phyloP scores from a whole-genome alignment of 768 basidiomycete genomes.

The Filobasidium wieringae region DNA sequence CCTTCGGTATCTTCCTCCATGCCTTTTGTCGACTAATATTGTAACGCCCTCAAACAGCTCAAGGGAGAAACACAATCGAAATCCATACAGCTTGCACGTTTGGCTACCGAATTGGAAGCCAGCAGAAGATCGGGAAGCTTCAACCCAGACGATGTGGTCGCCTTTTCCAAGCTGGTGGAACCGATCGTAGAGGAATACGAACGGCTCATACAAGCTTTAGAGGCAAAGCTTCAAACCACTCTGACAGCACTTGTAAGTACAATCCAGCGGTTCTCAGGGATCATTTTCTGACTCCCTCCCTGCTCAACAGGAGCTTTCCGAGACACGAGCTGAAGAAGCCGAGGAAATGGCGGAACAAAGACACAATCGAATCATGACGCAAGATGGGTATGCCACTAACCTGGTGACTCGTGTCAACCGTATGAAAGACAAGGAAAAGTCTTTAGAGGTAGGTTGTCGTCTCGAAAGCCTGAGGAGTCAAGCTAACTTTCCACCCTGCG shows the following conservation, averaged over 20 bases:
- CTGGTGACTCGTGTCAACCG: slow-evolving; percentile 67
- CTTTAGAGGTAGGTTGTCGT: slow-evolving; percentile 11
- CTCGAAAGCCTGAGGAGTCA: neutral
- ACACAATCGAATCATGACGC: slow-evolving; percentile 42
- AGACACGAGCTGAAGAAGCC: slow-evolving; percentile 26
- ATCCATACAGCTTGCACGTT: slow-evolving; percentile 28
- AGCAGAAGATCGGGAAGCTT: neutral
- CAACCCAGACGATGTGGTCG: slow-evolving; percentile 19
- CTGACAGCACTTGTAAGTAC: slow-evolving; percentile 55
- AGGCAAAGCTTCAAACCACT: slow-evolving; percentile 78
- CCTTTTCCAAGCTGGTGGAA: slow-evolving; percentile 52
- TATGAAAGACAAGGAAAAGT: slow-evolving; percentile 71
- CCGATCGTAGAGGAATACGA: slow-evolving; percentile 99
- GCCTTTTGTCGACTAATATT: no score
- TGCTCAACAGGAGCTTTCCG: neutral
- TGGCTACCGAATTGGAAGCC: slow-evolving; percentile 24
- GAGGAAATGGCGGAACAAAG: slow-evolving; percentile 61
- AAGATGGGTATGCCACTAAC: slow-evolving; percentile 78
- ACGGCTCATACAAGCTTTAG: slow-evolving; percentile 88
- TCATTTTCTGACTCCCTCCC: neutral
- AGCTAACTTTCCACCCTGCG: slow-evolving; percentile 15
- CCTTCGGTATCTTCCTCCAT: slow-evolving; percentile 83
- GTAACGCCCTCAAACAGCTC: no score
- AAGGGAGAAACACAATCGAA: slow-evolving; percentile 29
- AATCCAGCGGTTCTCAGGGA: neutral